Conservation (phyloP, 2,329 filamentous ascomycete species). For the Colletotrichum sp. region DNA sequence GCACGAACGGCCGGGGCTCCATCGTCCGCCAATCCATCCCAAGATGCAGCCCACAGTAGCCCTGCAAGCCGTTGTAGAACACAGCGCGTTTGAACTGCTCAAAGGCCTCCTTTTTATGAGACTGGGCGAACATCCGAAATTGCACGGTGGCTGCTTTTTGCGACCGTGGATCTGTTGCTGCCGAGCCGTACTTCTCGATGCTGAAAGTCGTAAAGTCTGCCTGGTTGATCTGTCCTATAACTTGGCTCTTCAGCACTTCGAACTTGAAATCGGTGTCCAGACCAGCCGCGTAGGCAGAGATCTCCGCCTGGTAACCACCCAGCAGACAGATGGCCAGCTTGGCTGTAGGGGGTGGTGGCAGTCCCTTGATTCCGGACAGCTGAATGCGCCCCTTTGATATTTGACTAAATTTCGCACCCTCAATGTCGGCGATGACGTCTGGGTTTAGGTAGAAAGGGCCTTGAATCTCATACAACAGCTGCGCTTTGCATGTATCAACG, state of each 20-base stretch:
- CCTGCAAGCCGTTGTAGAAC: constrained; percentile 35
- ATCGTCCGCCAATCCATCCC: constrained; percentile 41
- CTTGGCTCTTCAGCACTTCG: constrained; percentile 28
- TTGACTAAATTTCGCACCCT: constrained; percentile 37
- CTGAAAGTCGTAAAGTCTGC: constrained; percentile 30
- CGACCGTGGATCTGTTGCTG: constrained; percentile 25
- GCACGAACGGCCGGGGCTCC: constrained; percentile 32
- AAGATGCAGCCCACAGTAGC: constrained; percentile 37
- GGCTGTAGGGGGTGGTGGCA: constrained; percentile 41
- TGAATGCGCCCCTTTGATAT: constrained; percentile 38
- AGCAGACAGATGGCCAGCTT: constrained; percentile 43
- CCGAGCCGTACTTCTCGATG: constrained; percentile 33
- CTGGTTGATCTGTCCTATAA: constrained; percentile 26
- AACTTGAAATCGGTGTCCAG: constrained; percentile 31
- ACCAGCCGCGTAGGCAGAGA: constrained; percentile 26
- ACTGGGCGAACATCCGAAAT: constrained; percentile 45
- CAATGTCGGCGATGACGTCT: constrained; percentile 50
- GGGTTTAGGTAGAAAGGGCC: constrained; percentile 52
- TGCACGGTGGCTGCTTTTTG: constrained; percentile 45
- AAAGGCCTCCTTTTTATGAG: constrained; percentile 25
- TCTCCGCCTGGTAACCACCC: constrained; percentile 43
- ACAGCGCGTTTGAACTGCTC: constrained; percentile 24
- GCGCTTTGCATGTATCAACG: constrained; percentile 42
- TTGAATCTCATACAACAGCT: constrained; percentile 56
- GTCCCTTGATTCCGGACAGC: constrained; percentile 40